Conservation (phyloP, 768 basidiomycete genomes). For the Naganishia vaughanmartiniae region DNA sequence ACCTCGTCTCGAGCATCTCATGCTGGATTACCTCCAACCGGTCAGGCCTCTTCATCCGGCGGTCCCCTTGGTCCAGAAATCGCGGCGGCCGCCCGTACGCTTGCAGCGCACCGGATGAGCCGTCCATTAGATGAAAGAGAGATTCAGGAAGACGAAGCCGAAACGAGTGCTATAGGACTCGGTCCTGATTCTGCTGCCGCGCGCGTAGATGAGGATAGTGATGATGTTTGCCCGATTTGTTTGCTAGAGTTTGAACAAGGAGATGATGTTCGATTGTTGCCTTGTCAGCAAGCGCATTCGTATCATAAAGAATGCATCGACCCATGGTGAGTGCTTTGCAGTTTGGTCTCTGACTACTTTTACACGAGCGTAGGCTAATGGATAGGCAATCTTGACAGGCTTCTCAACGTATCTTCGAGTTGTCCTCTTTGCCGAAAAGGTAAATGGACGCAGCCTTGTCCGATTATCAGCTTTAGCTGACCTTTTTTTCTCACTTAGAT, state of each 20-base stretch:
- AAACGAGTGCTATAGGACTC: background rate
- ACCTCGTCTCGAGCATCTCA: conserved; percentile 11
- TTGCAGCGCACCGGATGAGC: conserved; percentile 24
- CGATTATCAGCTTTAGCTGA: background rate
- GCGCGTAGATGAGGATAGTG: conserved; percentile 61
- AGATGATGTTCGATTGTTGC: conserved; percentile 82
- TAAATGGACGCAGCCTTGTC: conserved; percentile 47
- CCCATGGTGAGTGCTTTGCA: conserved; percentile 54
- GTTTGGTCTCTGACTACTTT: background rate
- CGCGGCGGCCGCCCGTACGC: conserved; percentile 28
- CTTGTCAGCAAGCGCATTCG: conserved; percentile 84
- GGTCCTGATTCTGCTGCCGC: background rate
- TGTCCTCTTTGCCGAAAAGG: conserved; percentile 92
- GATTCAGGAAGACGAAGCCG: background rate
- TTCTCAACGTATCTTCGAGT: conserved; percentile 80
- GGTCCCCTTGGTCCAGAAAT: conserved; percentile 27
- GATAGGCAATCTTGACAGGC: conserved; percentile 57
- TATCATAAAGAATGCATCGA: conserved; percentile 91
- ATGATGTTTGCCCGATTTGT: conserved; percentile 91
- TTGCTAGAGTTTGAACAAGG: conserved; percentile 91
- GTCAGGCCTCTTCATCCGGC: background rate
- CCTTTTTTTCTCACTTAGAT: conserved; percentile 6
- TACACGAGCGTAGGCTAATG: background rate
- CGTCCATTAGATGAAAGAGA: background rate
- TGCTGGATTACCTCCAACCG: conserved; percentile 1